Evolutionary conservation across 768 basidiomycete genomes (phyloP), one percentile per base, ranked within the genome.

Genomic region (Sarcomyxa edulis): DNA sequence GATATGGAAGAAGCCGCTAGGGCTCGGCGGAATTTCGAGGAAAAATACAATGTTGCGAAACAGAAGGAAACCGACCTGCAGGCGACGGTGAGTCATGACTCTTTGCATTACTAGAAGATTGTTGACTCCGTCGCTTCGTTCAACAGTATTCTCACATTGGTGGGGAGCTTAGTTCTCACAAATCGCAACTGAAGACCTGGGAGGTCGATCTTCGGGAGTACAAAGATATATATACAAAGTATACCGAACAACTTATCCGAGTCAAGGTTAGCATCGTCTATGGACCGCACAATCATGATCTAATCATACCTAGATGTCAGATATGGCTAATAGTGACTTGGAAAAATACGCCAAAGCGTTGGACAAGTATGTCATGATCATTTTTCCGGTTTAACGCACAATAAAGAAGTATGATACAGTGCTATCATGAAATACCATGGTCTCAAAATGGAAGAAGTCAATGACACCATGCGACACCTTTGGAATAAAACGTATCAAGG

Each of bases 401-500:
- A n/a, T n/a, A n/a, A n/a, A n/a, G n/a, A n/a, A n/a, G n/a, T n/a
- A n/a, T n/a, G n/a, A 45, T 41, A 2, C 42, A 97, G 95, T 48
- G 96, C 94, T 28, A 98, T 99, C 59, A 96, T 99, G 90, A 91
- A 90, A 60, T 99, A 97, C 53, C 96, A 99, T 54, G 68, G 81
- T 10, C 71, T 96, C 50, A 99, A 99, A 65, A 96, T 98, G 96
- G 91, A 94, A 60, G 96, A 99, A 68, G 93, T 99, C 51, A 99
- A 99, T 53, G 93, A 96, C 52, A 94, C 84, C 10, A 95, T 98
- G 80, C 84, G 84, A 33, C 91, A 96, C 53, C 59, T 98, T 3
- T 99, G 96, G 96, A 95, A 92, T 57, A 95, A 92, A 65, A 98
- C 94, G 0, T 99, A 99, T 61, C 95, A 98, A 58, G 95, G 95